Evolutionary conservation across 768 basidiomycete genomes (phyloP).

Genomic region (Pisolithus marmoratus): DNA sequence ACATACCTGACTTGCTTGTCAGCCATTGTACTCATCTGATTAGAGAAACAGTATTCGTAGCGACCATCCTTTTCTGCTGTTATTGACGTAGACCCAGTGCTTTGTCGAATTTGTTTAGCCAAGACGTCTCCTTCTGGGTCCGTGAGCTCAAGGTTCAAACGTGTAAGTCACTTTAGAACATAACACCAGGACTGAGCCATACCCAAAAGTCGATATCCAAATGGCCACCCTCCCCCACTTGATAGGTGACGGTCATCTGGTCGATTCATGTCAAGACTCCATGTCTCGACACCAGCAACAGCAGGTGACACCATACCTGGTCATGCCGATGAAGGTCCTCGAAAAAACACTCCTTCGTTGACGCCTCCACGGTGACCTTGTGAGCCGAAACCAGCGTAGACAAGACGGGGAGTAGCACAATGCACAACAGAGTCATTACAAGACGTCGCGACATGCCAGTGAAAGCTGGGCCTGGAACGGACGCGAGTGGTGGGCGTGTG

Average conservation of each 20-base stretch:
- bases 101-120: slow-evolving; percentile 77
- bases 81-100: slow-evolving; percentile 83
- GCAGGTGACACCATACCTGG: slow-evolving; percentile 50
- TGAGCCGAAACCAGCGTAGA: slow-evolving; percentile 47
- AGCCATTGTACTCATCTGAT: slow-evolving; percentile 95
- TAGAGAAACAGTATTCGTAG: slow-evolving; percentile 96
- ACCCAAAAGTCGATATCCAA: slow-evolving; percentile 99
- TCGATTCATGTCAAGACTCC: not conserved
- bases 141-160: slow-evolving; percentile 50
- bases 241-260: slow-evolving; percentile 99
- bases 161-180: not conserved
- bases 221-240: slow-evolving; percentile 96
- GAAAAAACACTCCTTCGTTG: slow-evolving; percentile 92
- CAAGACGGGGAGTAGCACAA: slow-evolving; percentile 32
- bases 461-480: not conserved
- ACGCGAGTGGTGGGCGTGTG: not conserved
- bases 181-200: slow-evolving; percentile 8
- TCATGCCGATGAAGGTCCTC: slow-evolving; percentile 89
- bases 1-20: slow-evolving; percentile 88
- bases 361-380: slow-evolving; percentile 69
- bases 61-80: slow-evolving; percentile 85
- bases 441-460: not conserved
- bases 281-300: not conserved
- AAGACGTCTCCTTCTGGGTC: slow-evolving; percentile 68
- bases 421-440: slow-evolving; percentile 34